phyloP scores from a whole-genome alignment of 202 grass and related monocot genomes.

The Zoysia matrella region DNA sequence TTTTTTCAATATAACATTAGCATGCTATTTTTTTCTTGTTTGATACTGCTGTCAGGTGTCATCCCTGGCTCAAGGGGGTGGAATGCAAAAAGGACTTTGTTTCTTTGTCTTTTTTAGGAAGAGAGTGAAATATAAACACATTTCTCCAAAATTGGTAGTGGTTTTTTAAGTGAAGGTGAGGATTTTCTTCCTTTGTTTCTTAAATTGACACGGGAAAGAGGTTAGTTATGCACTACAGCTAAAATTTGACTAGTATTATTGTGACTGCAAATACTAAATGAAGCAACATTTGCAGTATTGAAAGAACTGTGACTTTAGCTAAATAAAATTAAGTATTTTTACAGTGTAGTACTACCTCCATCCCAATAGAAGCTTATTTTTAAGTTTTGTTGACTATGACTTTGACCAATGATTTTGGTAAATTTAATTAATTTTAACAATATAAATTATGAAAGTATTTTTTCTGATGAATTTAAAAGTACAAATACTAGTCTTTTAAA shows the following conservation, averaged over 20 bases:
- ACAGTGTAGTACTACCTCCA: background rate
- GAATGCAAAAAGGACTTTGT: background rate
- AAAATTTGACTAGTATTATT: background rate
- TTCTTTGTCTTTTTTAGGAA: background rate
- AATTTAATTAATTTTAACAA: no score
- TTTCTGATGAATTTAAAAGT: no score
- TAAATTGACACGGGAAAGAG: background rate
- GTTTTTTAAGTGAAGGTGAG: background rate
- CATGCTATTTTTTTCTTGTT: conserved; percentile 7
- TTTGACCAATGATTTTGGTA: no score
- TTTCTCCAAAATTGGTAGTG: background rate
- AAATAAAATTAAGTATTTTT: background rate
- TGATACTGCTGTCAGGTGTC: background rate
- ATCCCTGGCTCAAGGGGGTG: no score
- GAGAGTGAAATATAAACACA: background rate
- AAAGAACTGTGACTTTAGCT: background rate
- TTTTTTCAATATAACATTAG: background rate
- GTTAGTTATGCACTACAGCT: background rate
- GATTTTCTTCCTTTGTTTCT: background rate
- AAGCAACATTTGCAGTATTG: background rate
- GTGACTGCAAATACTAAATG: background rate
- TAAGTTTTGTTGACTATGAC: no score
- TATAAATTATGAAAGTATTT: no score
- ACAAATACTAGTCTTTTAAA: no score
- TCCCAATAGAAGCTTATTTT: no score